Evolutionary conservation across 768 basidiomycete genomes (phyloP), one percentile per base, ranked within the genome.

Genomic region (Rubroboletus pulcherrimus): DNA sequence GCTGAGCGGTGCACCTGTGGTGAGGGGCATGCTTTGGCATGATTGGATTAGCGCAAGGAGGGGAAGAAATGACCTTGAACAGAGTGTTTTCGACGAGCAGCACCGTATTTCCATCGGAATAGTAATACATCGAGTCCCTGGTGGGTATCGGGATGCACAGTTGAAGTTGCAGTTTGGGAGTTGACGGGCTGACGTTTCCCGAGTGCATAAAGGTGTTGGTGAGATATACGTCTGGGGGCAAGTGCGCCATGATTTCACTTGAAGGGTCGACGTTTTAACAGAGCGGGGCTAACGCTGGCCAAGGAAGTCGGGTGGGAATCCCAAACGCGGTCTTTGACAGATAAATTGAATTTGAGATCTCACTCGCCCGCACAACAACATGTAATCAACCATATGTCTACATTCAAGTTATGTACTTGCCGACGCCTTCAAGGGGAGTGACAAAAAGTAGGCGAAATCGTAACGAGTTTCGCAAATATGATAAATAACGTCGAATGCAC

Each of bases 31-130:
- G 59, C 48, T 63, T 73, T 35, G 65, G 66, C 40, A 62, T 55
- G 45, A 64, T 24, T 42, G 40, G 57, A 33, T 67, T 59, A 12
- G 21, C 2, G 51, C 54, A 39, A 49, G 24, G 51, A 45, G 42
- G 21, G 37, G 17, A 40, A 49, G 21, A 41, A 59, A 61, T 34
- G 61, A 82, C 82, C 74, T 80, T 81, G 73, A 82, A 83, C 19
- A 82, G 53, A 0, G 70, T 75, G 39, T 73, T 74, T 56, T 71
- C 72, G 14, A 81, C 75, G 33, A 76, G 71, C 1, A 83, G 60
- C 31, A 78, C 70, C 39, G 74, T 77, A 45, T 72, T 71, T 21
- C 76, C 78, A 53, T 69, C 70, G 0, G 69, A 69, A 45, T 70
- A 69, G 59, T 74, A 82, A 54, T 75, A 81, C 30, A 70, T 64